Percentiles rank a stretch among this genome's conserved stretches.
phyloP scores from a whole-genome alignment of 2,329 filamentous ascomycete species.

The Sclerotinia subarctica region DNA sequence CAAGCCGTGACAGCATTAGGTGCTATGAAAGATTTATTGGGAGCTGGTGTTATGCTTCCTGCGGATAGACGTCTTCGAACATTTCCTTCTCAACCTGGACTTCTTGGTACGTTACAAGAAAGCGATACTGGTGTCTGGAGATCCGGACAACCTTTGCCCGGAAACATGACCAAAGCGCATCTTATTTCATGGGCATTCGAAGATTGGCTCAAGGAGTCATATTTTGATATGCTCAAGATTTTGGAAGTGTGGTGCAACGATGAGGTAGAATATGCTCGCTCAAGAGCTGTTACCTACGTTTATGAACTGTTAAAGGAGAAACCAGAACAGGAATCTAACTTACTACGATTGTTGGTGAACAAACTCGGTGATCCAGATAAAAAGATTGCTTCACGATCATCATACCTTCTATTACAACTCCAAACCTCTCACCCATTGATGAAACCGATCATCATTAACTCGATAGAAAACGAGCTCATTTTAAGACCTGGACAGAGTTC shows the following conservation, averaged over 20 bases:
- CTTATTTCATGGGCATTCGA: constrained; percentile 88
- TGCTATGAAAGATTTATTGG: constrained; percentile 90
- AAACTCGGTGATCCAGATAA: constrained; percentile 94
- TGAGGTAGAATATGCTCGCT: constrained; percentile 90
- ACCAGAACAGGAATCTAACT: constrained; percentile 93
- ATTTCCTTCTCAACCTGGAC: constrained; percentile 75
- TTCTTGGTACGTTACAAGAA: constrained; percentile 68
- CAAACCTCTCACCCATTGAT: constrained; percentile 87
- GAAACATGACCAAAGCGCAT: constrained; percentile 69
- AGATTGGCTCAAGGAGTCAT: constrained; percentile 90
- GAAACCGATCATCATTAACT: constrained; percentile 82
- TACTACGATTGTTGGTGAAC: constrained; percentile 87
- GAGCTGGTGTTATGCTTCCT: constrained; percentile 81
- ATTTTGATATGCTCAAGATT: constrained; percentile 89
- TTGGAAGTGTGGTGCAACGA: constrained; percentile 92
- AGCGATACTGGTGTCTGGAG: constrained; percentile 59
- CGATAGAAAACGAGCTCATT: constrained; percentile 82
- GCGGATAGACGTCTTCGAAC: constrained; percentile 74
- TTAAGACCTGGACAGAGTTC: constrained; percentile 83
- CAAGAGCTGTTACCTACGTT: constrained; percentile 83
- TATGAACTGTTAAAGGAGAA: constrained; percentile 91
- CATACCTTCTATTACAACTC: constrained; percentile 88
- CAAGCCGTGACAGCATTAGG: constrained; percentile 91
- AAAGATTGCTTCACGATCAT: constrained; percentile 91
- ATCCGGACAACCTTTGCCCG: constrained; percentile 66